Conservation (phyloP, 176 grass and related monocot species). For the Avena sativa region DNA sequence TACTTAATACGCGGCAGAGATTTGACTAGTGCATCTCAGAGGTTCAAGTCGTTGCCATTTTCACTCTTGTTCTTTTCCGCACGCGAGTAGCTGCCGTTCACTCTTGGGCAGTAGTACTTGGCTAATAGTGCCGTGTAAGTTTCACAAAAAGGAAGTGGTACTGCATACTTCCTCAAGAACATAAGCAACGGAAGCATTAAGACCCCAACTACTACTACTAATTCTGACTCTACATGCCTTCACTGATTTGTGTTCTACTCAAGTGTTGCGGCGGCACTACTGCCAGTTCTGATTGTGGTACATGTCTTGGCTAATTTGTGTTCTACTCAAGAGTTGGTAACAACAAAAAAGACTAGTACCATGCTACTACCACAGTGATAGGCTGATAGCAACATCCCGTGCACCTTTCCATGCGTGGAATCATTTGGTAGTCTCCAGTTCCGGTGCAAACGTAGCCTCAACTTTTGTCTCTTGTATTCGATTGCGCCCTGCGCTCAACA, state of each 20-base stretch:
- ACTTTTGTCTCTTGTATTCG: constrained; percentile 54
- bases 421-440: constrained; percentile 45
- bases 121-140: neutral
- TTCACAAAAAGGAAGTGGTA: neutral
- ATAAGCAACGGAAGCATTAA: neutral
- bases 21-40: constrained; percentile 5
- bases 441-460: constrained; percentile 40
- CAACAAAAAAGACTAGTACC: neutral
- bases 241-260: too few species aligned
- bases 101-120: neutral
- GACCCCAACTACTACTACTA: too few species aligned
- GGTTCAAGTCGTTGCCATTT: neutral
- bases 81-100: neutral
- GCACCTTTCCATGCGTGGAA: constrained; percentile 23
- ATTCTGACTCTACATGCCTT: too few species aligned
- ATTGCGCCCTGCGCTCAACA: constrained; percentile 29
- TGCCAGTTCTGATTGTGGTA: neutral
- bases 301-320: neutral
- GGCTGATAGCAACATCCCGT: constrained; percentile 5
- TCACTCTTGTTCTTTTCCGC: neutral
- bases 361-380: neutral
- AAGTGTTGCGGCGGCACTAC: neutral
- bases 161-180: neutral
- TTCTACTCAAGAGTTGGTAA: constrained; percentile 15
- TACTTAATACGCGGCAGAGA: neutral